Conservation (phyloP, 192 early-diverging fungal genomes). For the Backusella parvicylindrica region DNA sequence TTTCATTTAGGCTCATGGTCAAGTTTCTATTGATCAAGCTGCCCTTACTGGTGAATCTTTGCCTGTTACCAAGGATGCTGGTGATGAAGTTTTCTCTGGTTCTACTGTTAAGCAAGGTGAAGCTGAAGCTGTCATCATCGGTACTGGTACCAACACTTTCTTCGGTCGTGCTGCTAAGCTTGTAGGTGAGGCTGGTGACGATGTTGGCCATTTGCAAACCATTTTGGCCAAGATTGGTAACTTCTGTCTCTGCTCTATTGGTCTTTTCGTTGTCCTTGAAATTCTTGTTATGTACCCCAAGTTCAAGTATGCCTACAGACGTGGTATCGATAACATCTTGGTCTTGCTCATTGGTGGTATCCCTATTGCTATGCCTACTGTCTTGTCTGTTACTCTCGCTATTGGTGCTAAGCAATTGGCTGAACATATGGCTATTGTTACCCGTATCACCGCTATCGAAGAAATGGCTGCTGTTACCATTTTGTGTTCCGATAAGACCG, state of each 20-base stretch:
- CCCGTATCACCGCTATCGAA: slow-evolving; percentile 75
- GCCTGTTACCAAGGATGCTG: slow-evolving; percentile 64
- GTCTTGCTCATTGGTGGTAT: slow-evolving; percentile 78
- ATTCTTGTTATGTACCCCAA: slow-evolving; percentile 67
- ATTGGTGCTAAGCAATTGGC: slow-evolving; percentile 78
- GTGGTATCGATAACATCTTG: slow-evolving; percentile 75
- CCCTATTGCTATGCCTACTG: slow-evolving; percentile 77
- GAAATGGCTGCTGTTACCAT: slow-evolving; percentile 72
- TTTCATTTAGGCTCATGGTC: slow-evolving; percentile 25
- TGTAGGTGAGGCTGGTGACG: slow-evolving; percentile 65
- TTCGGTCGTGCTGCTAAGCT: slow-evolving; percentile 78
- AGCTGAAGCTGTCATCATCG: slow-evolving; percentile 70
- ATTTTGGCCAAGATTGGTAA: slow-evolving; percentile 72
- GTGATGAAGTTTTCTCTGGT: slow-evolving; percentile 71
- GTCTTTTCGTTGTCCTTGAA: slow-evolving; percentile 64
- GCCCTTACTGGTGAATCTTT: slow-evolving; percentile 74
- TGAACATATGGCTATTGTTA: slow-evolving; percentile 77
- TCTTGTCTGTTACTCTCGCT: slow-evolving; percentile 72
- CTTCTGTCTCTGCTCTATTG: slow-evolving; percentile 71
- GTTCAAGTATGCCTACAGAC: slow-evolving; percentile 64
- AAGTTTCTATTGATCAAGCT: slow-evolving; percentile 67
- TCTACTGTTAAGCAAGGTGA: slow-evolving; percentile 79
- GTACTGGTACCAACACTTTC: slow-evolving; percentile 78
- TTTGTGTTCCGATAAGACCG: slow-evolving; percentile 93
- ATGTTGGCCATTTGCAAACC: slow-evolving; percentile 70